Evolutionary conservation across 2,329 filamentous ascomycete species (phyloP).

Genomic region (Akanthomyces muscarius): DNA sequence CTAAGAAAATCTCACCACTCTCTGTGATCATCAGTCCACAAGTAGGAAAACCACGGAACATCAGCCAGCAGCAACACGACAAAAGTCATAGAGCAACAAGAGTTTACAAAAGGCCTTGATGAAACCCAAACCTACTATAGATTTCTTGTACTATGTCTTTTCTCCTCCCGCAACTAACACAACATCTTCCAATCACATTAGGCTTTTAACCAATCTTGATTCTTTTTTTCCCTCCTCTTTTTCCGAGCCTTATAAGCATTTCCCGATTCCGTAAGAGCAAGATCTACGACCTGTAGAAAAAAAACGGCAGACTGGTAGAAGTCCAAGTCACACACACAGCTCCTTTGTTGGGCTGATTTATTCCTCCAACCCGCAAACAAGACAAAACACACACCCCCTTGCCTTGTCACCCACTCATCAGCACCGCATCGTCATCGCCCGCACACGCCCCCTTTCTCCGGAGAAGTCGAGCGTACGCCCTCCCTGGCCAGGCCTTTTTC

Average conservation of each 20-base stretch:
- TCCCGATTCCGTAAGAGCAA: background rate
- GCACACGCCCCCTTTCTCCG: background rate
- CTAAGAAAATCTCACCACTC: constrained; percentile 12
- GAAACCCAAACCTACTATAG: background rate
- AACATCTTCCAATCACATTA: no score
- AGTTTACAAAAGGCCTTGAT: background rate
- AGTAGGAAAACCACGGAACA: constrained; percentile 9
- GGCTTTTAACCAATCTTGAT: no score
- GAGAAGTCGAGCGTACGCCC: constrained; percentile 4
- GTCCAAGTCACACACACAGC: background rate
- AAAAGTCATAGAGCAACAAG: background rate
- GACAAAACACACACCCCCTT: background rate
- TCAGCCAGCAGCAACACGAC: background rate
- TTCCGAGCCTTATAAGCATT: background rate
- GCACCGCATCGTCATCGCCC: background rate
- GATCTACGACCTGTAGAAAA: background rate
- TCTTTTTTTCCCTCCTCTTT: no score
- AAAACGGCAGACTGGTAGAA: background rate
- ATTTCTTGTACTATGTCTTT: no score
- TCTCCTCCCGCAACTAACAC: no score
- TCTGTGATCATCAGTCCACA: constrained; percentile 15
- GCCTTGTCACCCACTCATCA: background rate
- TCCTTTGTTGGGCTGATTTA: constrained; percentile 1
- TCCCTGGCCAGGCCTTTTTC: background rate
- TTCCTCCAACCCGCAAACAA: background rate